Evolutionary conservation across 1,139 yeast species (phyloP), one percentile per base, ranked within the genome.

Genomic region (Magnusiomyces suaveolens): DNA sequence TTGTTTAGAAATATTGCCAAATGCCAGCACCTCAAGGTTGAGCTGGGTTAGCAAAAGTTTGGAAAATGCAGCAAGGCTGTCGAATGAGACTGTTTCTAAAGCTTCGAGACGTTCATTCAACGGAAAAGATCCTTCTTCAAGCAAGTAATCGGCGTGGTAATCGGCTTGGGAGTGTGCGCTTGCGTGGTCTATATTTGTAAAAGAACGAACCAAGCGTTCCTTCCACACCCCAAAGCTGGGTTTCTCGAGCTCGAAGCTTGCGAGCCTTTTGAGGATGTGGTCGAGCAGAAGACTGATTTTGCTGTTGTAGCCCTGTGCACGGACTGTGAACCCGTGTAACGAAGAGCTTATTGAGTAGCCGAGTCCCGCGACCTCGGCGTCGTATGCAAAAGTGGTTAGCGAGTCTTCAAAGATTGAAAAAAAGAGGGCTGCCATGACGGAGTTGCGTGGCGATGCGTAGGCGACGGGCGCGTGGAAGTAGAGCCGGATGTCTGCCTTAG

Each of bases 321-420:
- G 79, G 46, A 92, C 66, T 46, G 79, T 78, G 50, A 89, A 66
- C 0, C 96, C 96, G 61, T 84, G 89, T 59, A 84, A 77, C 59
- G 84, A 79, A 53, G 80, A 73, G 46, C 75, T 69, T 48, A 89
- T 74, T 2, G 75, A 71, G 58, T 83, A 82, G 51, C 76, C 72
- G 56, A 89, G 76, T 0, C 94, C 95, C 1, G 94, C 96, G 57
- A 89, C 74, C 4, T 83, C 79, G 0, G 98, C 97, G 65, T 86
- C 85, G 64, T 92, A 92, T 6, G 88, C 82, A 54, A 80, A 73
- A 63, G 88, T 90, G 60, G 83, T 83, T 61, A 92, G 73, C 48
- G 80, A 81, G 64, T 90, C 97, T 54, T 81, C 85, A 46, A 90
- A 70, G 56, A 90, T 66, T 51, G 87, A 90, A 36, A 81, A 76